Percentiles rank a stretch among this genome's conserved stretches.
Conservation (phyloP, 805 yeast genomes). For the Cyberlindnera galapagoensis region DNA sequence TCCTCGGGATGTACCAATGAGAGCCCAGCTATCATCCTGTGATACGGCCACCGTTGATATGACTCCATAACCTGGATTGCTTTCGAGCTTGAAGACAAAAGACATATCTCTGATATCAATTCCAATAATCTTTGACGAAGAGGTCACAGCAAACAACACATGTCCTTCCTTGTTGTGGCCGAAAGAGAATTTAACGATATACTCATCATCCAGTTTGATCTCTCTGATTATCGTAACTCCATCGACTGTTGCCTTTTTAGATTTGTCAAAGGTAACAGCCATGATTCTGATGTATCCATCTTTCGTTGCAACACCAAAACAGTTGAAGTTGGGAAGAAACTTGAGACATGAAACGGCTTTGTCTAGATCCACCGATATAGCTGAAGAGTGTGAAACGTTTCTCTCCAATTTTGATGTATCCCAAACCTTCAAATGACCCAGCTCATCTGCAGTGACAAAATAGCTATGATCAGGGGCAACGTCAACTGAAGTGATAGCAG, state of each 20-base stretch:
- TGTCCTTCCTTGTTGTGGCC: conserved; percentile 32
- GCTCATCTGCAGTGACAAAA: conserved; percentile 72
- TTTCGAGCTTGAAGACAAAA: conserved; percentile 34
- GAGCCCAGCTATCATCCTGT: conserved; percentile 49
- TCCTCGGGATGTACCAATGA: conserved; percentile 73
- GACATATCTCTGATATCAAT: conserved; percentile 57
- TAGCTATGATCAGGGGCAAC: conserved; percentile 57
- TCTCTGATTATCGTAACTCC: conserved; percentile 33
- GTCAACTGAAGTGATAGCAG: conserved; percentile 49
- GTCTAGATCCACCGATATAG: conserved; percentile 40
- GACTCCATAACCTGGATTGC: conserved; percentile 60
- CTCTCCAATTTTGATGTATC: conserved; percentile 59
- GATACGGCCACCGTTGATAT: conserved; percentile 56
- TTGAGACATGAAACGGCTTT: conserved; percentile 42
- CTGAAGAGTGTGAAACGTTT: conserved; percentile 48
- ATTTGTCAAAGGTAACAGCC: conserved; percentile 29
- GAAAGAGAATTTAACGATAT: conserved; percentile 37
- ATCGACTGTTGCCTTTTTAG: conserved; percentile 16
- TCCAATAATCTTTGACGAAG: conserved; percentile 41
- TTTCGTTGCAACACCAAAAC: conserved; percentile 47
- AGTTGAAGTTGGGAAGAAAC: conserved; percentile 48
- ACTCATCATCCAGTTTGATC: conserved; percentile 35
- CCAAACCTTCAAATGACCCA: conserved; percentile 75
- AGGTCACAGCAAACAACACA: conserved; percentile 44
- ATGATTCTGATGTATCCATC: conserved; percentile 30